Conservation (phyloP, 352 stramenopile species). For the Pythium angustatum region DNA sequence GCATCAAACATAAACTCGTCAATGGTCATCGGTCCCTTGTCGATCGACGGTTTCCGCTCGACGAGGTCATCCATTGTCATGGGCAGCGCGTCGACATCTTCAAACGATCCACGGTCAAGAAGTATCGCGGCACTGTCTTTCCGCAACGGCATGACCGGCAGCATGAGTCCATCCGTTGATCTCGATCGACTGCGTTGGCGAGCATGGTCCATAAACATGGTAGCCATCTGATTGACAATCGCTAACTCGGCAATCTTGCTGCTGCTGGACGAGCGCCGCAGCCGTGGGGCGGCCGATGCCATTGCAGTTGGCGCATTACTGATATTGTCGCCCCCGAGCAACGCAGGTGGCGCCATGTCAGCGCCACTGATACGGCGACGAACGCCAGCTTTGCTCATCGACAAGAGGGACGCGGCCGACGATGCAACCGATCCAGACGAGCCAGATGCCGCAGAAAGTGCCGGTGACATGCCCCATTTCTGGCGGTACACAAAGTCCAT, state of each 20-base stretch:
- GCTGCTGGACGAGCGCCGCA: slow-evolving; percentile 17
- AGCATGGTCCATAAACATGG: slow-evolving; percentile 24
- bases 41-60: slow-evolving; percentile 12
- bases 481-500: slow-evolving; percentile 26
- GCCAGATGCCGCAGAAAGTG: neutral
- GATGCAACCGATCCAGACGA: neutral
- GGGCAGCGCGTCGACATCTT: slow-evolving; percentile 25
- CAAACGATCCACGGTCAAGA: slow-evolving; percentile 16
- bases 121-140: slow-evolving; percentile 25
- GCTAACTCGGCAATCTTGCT: slow-evolving; percentile 16
- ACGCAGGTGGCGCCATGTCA: neutral
- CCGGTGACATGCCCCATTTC: neutral
- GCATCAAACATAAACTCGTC: slow-evolving; percentile 30
- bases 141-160: slow-evolving; percentile 11
- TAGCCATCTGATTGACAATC: slow-evolving; percentile 20
- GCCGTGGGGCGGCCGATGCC: neutral
- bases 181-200: slow-evolving; percentile 21
- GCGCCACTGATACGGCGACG: slow-evolving; percentile 23
- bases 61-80: slow-evolving; percentile 28
- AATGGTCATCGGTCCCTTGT: slow-evolving; percentile 31
- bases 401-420: slow-evolving; percentile 18
- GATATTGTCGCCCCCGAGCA: slow-evolving; percentile 14
- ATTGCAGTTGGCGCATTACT: slow-evolving; percentile 12
- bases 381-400: slow-evolving; percentile 26
- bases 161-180: slow-evolving; percentile 9